Conservation (phyloP, 2,329 filamentous ascomycete genomes). For the Coniochaeta hoffmannii region DNA sequence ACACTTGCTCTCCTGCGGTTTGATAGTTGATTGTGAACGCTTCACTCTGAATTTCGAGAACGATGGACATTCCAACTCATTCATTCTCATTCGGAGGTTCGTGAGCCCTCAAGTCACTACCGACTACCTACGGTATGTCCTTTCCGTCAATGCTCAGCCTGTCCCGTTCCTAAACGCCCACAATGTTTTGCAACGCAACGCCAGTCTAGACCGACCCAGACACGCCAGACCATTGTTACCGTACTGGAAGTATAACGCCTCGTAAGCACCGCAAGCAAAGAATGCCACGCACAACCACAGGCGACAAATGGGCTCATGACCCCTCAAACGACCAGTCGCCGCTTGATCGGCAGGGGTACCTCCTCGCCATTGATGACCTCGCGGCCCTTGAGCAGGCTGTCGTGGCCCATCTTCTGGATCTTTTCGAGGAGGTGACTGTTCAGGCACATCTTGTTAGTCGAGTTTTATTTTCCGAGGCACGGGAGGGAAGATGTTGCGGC, state of each 20-base stretch:
- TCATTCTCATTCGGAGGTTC: too few species aligned
- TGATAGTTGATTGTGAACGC: too few species aligned
- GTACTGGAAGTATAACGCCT: neutral
- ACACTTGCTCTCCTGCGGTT: too few species aligned
- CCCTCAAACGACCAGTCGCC: constrained; percentile 30
- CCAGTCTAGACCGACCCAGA: neutral
- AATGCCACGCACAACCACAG: neutral
- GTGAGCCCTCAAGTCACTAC: neutral
- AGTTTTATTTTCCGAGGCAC: too few species aligned
- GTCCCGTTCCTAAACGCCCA: neutral
- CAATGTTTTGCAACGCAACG: neutral
- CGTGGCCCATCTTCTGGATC: constrained; percentile 38
- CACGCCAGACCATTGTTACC: neutral
- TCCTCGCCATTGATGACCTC: constrained; percentile 21
- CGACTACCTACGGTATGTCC: neutral
- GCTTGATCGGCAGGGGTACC: constrained; percentile 38
- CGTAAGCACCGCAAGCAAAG: neutral
- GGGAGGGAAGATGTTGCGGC: too few species aligned
- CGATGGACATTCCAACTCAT: too few species aligned
- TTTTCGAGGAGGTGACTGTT: constrained; percentile 49
- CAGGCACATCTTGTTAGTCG: neutral
- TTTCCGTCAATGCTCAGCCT: neutral
- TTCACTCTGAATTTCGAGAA: too few species aligned
- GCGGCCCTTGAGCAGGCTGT: constrained; percentile 23
- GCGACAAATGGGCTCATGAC: neutral